Evolutionary conservation across 129 eudicot species (phyloP), one percentile per base, ranked within the genome.

Genomic region (Mikania micrantha): DNA sequence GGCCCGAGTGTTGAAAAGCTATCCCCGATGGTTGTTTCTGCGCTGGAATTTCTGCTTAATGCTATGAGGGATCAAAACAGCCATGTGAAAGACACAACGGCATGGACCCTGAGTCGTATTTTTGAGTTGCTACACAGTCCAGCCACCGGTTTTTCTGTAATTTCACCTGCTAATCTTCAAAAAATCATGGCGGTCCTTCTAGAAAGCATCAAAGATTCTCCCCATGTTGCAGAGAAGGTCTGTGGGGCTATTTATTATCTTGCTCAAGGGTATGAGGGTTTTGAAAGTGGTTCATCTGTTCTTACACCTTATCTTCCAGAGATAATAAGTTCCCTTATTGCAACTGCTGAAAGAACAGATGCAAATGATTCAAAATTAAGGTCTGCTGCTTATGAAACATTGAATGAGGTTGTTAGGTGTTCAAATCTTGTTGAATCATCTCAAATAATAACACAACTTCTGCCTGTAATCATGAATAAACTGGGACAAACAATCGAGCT

Each of bases 81-180:
- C 72, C 97, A 91, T 70, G 97, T 91, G 66, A 91, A 85, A 60
- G 97, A 85, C 74, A 91, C 97, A 11, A 91, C 95, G 65, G 97
- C 97, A 6, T 91, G 97, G 97, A 87, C 97, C 64, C 84, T 91
- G 39, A 71, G 95, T 59, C 90, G 95, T 45, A 85, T 91, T 25
- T 91, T 91, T 76, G 97, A 91, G 83, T 35, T 91, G 41, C 34
- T 91, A 66, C 97, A 91, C 76, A 59, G 71, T 52, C 95, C 97
- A 2, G 74, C 82, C n/a, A 62, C 87, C 11, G 95, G 88, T n/a
- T 85, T 85, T 74, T 81, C 97, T 20, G 93, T 91, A 15, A 72
- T 91, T 62, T 38, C 93, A 32, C 84, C 84, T 29, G 83, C 79
- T 35, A 91, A 91, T 66, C 79, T 87, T 49, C 83, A 85, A 31